Percentiles rank a stretch among this genome's conserved stretches.
Evolutionary conservation across 2,329 filamentous ascomycete species (phyloP).

Genomic region (Cladosporium halotolerans): DNA sequence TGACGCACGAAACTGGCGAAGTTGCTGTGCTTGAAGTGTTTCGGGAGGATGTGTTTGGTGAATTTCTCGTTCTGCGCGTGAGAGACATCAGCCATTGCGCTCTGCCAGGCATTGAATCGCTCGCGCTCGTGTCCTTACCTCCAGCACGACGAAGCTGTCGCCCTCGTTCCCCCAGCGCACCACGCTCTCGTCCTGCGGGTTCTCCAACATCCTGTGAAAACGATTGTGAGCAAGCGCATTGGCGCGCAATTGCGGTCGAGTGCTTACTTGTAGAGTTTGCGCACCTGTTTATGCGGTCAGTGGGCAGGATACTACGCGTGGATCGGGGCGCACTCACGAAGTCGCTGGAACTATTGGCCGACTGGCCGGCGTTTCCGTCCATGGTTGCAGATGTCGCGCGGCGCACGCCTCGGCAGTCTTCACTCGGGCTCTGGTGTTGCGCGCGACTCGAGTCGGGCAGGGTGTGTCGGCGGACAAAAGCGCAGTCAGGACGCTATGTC

Average conservation of each 20-base stretch:
- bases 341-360: slow-evolving; percentile 82
- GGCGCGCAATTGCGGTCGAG: slow-evolving; percentile 8
- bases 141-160: slow-evolving; percentile 92
- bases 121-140: slow-evolving; percentile 52
- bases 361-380: slow-evolving; percentile 39
- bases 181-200: slow-evolving; percentile 83
- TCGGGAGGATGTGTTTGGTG: slow-evolving; percentile 91
- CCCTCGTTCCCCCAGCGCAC: slow-evolving; percentile 94
- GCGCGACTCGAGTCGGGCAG: slow-evolving; percentile 9
- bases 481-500: slow-evolving; percentile 15
- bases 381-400: slow-evolving; percentile 27
- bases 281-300: slow-evolving; percentile 57
- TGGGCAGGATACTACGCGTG: not conserved
- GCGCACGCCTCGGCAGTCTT: not conserved
- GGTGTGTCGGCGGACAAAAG: slow-evolving; percentile 11
- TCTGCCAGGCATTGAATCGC: slow-evolving; percentile 4
- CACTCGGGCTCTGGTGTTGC: slow-evolving; percentile 9
- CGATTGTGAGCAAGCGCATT: slow-evolving; percentile 1
- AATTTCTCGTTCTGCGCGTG: slow-evolving; percentile 83
- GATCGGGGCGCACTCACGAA: slow-evolving; percentile 61
- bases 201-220: slow-evolving; percentile 78
- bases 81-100: slow-evolving; percentile 5
- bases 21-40: slow-evolving; percentile 95
- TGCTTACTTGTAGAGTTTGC: slow-evolving; percentile 93
- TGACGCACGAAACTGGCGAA: slow-evolving; percentile 72